Evolutionary conservation across 352 stramenopile genomes (phyloP).

Genomic region (Globisporangium spiculum): DNA sequence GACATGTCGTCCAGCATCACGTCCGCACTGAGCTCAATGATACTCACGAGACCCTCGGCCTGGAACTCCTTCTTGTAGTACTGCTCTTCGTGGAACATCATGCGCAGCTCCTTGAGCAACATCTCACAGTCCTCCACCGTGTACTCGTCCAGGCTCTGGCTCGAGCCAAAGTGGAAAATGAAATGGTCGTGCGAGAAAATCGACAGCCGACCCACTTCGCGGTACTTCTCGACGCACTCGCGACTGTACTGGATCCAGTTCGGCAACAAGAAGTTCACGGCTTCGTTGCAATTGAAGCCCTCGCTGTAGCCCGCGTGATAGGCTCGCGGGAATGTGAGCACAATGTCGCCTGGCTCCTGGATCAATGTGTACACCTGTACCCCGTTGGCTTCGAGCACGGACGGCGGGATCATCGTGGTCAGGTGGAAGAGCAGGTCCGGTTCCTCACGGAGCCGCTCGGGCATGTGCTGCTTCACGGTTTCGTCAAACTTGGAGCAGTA

Average conservation of each 20-base stretch:
- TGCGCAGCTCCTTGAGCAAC: constrained; percentile 55
- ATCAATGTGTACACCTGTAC: constrained; percentile 66
- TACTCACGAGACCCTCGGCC: constrained; percentile 36
- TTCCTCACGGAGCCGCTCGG: constrained; percentile 57
- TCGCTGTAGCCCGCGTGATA: constrained; percentile 97
- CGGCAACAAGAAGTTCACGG: constrained; percentile 84
- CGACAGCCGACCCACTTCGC: constrained; percentile 51
- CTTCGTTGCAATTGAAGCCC: constrained; percentile 93
- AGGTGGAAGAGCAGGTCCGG: constrained; percentile 72
- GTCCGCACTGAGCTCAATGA: constrained; percentile 63
- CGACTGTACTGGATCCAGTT: constrained; percentile 84
- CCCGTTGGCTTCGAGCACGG: constrained; percentile 34
- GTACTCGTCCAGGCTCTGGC: constrained; percentile 64
- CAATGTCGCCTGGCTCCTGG: constrained; percentile 92
- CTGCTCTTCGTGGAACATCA: constrained; percentile 72
- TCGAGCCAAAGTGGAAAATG: constrained; percentile 73
- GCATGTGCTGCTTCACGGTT: constrained; percentile 43
- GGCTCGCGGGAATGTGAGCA: constrained; percentile 96
- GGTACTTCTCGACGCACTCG: constrained; percentile 69
- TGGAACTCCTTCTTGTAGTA: constrained; percentile 55
- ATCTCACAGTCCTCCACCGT: constrained; percentile 58
- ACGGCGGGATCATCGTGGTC: constrained; percentile 72
- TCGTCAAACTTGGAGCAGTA: constrained; percentile 57
- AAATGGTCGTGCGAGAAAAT: constrained; percentile 85
- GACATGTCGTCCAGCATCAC: constrained; percentile 69